phyloP scores from a whole-genome alignment of 225 moss, liverwort and hornwort genomes.

The Polytrichum commune region DNA sequence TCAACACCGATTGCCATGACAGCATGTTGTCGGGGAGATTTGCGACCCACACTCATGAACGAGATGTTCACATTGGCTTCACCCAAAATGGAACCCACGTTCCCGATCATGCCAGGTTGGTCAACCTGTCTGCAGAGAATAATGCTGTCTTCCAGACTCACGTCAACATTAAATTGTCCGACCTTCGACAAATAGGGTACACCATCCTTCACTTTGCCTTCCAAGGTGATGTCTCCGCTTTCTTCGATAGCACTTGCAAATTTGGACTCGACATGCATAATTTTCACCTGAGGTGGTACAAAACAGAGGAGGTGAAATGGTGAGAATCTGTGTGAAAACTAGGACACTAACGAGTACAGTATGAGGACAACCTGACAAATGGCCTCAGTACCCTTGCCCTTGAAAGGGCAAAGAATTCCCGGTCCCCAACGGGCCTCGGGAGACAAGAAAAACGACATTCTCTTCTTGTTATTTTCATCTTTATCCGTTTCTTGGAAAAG shows the following conservation, averaged over 20 bases:
- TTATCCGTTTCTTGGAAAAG: too few species aligned
- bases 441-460: too few species aligned
- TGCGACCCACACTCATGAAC: conserved; percentile 94
- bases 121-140: conserved; percentile 68
- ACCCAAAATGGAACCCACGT: conserved; percentile 55
- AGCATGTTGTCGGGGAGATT: conserved; percentile 55
- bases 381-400: too few species aligned
- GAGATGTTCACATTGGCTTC: conserved; percentile 75
- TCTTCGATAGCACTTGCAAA: conserved; percentile 64
- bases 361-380: too few species aligned
- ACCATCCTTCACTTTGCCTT: conserved; percentile 75
- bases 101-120: conserved; percentile 78
- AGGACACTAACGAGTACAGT: too few species aligned
- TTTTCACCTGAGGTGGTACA: conserved; percentile 23
- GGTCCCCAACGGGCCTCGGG: too few species aligned
- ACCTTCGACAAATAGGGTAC: conserved; percentile 52
- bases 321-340: too few species aligned
- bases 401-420: too few species aligned
- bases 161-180: conserved; percentile 74
- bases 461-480: too few species aligned
- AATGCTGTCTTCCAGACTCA: conserved; percentile 66
- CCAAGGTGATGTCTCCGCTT: conserved; percentile 61
- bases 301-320: too few species aligned
- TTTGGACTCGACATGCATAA: conserved; percentile 59
- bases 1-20: conserved; percentile 70